phyloP scores from a whole-genome alignment of 176 grass and related monocot species.

The Raddia distichophylla region DNA sequence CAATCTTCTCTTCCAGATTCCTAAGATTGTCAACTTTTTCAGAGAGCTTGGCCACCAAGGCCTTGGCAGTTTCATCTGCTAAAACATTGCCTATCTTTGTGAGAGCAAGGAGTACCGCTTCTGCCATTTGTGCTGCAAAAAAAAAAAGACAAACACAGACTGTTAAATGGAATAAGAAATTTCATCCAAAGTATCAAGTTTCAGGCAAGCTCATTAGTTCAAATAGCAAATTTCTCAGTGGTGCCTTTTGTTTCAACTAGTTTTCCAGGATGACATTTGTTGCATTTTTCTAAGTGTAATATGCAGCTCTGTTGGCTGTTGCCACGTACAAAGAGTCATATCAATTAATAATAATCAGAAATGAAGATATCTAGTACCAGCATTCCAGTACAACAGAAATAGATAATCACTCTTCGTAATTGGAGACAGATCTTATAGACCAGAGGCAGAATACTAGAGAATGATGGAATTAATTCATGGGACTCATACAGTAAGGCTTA shows the following conservation, averaged over 20 bases:
- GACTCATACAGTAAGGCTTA: too few species aligned
- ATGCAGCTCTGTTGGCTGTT: not conserved
- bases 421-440: not conserved
- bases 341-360: not conserved
- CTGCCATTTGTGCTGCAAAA: conserved; percentile 24
- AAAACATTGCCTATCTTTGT: conserved; percentile 17
- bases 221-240: too few species aligned
- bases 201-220: too few species aligned
- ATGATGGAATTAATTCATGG: too few species aligned
- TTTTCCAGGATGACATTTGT: not conserved
- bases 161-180: not conserved
- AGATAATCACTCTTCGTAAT: not conserved
- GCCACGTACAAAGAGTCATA: not conserved
- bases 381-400: not conserved
- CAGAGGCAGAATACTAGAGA: too few species aligned
- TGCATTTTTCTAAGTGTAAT: not conserved
- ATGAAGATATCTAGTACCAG: too few species aligned
- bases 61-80: conserved; percentile 4
- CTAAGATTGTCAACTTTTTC: conserved; percentile 22
- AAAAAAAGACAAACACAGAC: not conserved
- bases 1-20: conserved; percentile 22
- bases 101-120: conserved; percentile 22
- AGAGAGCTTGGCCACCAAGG: conserved; percentile 5
- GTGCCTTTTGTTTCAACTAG: not conserved
- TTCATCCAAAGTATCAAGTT: too few species aligned